Evolutionary conservation across 768 basidiomycete species (phyloP).

Genomic region (Multifurca ochricompacta): DNA sequence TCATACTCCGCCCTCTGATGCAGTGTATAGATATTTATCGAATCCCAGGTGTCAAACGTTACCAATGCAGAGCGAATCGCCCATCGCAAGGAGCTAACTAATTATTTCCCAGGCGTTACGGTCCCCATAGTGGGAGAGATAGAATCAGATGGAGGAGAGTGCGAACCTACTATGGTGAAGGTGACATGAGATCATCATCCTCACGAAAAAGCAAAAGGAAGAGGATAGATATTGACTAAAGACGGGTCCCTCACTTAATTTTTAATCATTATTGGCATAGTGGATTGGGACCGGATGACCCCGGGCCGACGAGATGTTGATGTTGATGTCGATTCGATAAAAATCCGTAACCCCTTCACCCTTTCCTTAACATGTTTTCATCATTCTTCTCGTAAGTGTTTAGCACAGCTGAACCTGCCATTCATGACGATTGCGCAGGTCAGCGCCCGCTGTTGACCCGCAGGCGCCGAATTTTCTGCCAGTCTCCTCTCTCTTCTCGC

Average conservation of each 20-base stretch:
- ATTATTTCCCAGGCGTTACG: slow-evolving; percentile 4
- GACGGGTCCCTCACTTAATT: too few relatives aligned
- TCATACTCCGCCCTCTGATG: background rate
- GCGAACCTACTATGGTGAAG: too few relatives aligned
- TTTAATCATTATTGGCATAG: too few relatives aligned
- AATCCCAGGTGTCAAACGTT: slow-evolving; percentile 3
- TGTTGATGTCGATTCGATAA: too few relatives aligned
- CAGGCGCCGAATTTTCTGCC: slow-evolving; percentile 77
- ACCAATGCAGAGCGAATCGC: background rate
- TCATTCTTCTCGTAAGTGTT: slow-evolving; percentile 68
- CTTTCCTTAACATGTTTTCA: slow-evolving; percentile 55
- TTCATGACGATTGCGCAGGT: slow-evolving; percentile 32
- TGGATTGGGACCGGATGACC: background rate
- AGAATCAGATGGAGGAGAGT: too few relatives aligned
- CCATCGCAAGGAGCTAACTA: slow-evolving; percentile 1
- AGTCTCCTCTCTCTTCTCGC: slow-evolving; percentile 52
- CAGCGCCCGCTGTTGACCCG: slow-evolving; percentile 50
- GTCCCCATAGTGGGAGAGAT: background rate
- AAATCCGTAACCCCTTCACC: background rate
- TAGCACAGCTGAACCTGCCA: background rate
- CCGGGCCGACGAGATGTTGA: too few relatives aligned
- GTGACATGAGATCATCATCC: background rate
- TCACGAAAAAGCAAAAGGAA: slow-evolving; percentile 4
- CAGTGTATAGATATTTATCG: background rate
- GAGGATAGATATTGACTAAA: slow-evolving; percentile 4